Base-by-base conservation (phyloP, 2,329 filamentous ascomycete genomes). In the Helotiales sp. region DNA sequence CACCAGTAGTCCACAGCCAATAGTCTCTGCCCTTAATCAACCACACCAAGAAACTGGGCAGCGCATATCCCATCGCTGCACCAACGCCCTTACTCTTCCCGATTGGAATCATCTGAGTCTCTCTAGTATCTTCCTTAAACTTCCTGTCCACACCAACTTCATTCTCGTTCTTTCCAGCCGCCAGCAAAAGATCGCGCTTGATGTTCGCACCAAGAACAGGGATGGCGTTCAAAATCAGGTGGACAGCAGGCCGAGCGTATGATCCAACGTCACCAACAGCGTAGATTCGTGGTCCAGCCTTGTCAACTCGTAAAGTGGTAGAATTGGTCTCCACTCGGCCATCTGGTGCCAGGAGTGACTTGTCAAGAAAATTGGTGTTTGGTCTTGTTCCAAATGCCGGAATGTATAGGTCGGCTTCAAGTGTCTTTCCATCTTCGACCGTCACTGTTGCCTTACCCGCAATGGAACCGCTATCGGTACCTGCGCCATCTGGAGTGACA, bases 1-100 rank as follows among this genome's bases (percentile, higher is more conserved):
- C 64, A 0, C 68, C 75, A 1, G 75, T 78, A 9, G 76, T 80
- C 76, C 77, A 79, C 27, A 82, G 54, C 77, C 78, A 83, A 59
- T 80, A 80, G 59, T 81, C 77, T 17, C 78, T 68, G 1, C 79
- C 78, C 63, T 82, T 81, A 51, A 81, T 73, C 65, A 77, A 48
- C 76, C 78, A 81, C 0, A 81, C 74, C 40, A 77, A 15, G 25
- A 74, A 76, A 49, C 77, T 75, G 0, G 78, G 77, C 24, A 81
- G 3, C 36, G 65, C 66, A 29, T 65, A 77, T 0, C 79, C 78
- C 68, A 76, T 76, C 0, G 67, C 71, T 0, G 74, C 73, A 0
- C 78, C 79, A 8, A 81, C 76, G 0, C 76, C 79, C 49, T 74
- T 76, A 33, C 70, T 74, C 58, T 54, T 71, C 1, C 79, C 79